Evolutionary conservation across 495 filamentous ascomycete genomes (phyloP).

Genomic region (Neurospora hispaniola): DNA sequence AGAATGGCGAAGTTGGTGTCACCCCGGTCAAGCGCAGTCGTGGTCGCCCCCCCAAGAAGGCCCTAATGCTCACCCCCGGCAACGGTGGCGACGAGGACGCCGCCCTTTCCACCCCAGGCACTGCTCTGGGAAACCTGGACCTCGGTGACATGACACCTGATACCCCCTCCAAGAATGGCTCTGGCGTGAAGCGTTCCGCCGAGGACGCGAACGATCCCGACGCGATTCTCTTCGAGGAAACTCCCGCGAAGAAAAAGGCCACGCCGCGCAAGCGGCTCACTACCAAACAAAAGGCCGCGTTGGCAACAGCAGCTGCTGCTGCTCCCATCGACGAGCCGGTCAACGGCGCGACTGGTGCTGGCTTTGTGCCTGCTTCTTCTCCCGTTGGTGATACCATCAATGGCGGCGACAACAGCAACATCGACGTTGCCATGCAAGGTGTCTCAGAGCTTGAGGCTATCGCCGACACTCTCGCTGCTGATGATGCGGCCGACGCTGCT

Average conservation of each 20-base stretch:
- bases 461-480: neutral
- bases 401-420: neutral
- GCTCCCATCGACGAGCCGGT: neutral
- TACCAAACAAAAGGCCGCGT: neutral
- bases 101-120: neutral
- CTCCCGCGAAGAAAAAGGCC: neutral
- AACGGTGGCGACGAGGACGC: too few species aligned
- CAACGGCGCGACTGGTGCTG: neutral
- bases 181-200: neutral
- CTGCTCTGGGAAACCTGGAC: neutral
- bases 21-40: neutral
- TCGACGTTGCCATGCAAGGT: neutral
- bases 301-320: neutral
- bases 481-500: neutral
- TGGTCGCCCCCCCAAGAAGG: neutral
- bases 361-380: neutral
- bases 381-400: neutral
- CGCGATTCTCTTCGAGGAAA: neutral
- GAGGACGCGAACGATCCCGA: neutral
- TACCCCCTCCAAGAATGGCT: neutral
- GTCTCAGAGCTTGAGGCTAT: too few species aligned
- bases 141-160: neutral
- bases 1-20: neutral
- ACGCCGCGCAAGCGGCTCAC: neutral
- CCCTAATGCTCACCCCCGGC: neutral